A percentile compares a stretch with the other conserved stretches of the same genome.
Evolutionary conservation across 768 basidiomycete species (phyloP).

Genomic region (Hortiboletus campestris): DNA sequence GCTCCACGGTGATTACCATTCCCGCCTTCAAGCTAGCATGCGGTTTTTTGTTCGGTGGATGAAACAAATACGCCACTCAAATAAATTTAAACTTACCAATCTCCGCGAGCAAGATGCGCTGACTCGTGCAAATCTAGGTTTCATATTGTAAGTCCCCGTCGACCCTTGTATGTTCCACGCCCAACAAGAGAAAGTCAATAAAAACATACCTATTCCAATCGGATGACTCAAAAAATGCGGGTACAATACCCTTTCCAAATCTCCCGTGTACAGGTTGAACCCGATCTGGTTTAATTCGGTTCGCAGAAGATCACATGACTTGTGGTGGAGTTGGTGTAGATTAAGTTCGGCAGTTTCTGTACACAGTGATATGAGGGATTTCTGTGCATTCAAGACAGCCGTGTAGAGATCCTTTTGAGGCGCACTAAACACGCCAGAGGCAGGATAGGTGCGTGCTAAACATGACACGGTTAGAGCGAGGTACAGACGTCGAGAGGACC

Average conservation of each 20-base stretch:
- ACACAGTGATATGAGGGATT: slow-evolving; percentile 61
- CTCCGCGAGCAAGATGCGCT: slow-evolving; percentile 52
- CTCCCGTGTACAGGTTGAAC: slow-evolving; percentile 42
- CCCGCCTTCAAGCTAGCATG: slow-evolving; percentile 64
- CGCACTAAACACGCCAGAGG: slow-evolving; percentile 71
- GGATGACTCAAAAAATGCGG: slow-evolving; percentile 93
- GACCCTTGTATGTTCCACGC: neutral
- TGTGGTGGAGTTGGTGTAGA: slow-evolving; percentile 74
- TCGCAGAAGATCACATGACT: slow-evolving; percentile 64
- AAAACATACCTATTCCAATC: slow-evolving; percentile 75
- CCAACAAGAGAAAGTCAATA: neutral
- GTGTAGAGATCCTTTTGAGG: slow-evolving; percentile 85
- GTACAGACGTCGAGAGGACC: neutral
- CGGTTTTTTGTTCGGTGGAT: slow-evolving; percentile 5
- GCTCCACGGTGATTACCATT: slow-evolving; percentile 93
- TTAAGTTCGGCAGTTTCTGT: slow-evolving; percentile 54
- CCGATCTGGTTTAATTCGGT: slow-evolving; percentile 70
- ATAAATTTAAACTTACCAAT: slow-evolving; percentile 40
- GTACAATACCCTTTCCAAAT: slow-evolving; percentile 73
- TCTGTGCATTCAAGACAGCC: slow-evolving; percentile 72
- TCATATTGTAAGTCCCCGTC: slow-evolving; percentile 11
- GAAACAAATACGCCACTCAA: neutral
- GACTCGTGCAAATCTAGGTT: slow-evolving; percentile 86
- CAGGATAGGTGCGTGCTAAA: slow-evolving; percentile 84
- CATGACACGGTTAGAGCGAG: slow-evolving; percentile 4